Evolutionary conservation across 1,284 basidiomycete genomes (phyloP).

Genomic region (Ustilago nuda): DNA sequence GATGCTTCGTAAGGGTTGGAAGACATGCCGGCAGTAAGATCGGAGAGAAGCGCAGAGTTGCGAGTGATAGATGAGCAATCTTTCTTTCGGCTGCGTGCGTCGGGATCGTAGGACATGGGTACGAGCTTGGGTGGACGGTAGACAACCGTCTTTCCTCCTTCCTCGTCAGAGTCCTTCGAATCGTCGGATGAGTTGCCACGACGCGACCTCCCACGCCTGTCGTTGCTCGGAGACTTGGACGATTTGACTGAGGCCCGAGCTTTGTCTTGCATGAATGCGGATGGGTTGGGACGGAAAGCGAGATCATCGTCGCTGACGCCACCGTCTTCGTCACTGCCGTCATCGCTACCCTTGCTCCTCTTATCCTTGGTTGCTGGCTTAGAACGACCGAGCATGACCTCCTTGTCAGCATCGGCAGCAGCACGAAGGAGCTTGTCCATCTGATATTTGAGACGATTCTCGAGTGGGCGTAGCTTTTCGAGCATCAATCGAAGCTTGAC

Average conservation of each 20-base stretch:
- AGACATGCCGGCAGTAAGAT: conserved; percentile 63
- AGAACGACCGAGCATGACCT: conserved; percentile 32
- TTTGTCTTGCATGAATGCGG: conserved; percentile 57
- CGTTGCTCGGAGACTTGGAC: conserved; percentile 46
- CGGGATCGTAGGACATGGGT: conserved; percentile 84
- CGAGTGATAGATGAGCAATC: conserved; percentile 53
- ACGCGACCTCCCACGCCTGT: conserved; percentile 51
- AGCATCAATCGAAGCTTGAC: conserved; percentile 60
- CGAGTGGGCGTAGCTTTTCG: conserved; percentile 75
- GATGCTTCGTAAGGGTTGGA: conserved; percentile 66
- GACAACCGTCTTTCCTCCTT: conserved; percentile 70
- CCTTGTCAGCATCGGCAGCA: conserved; percentile 51
- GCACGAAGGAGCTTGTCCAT: conserved; percentile 80
- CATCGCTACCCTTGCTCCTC: conserved; percentile 47
- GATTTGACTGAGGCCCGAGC: conserved; percentile 22
- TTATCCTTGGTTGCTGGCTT: conserved; percentile 13
- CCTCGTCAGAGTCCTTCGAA: conserved; percentile 18
- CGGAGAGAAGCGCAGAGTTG: conserved; percentile 62
- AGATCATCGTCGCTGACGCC: conserved; percentile 77
- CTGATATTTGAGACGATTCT: conserved; percentile 90
- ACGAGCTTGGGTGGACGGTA: conserved; percentile 93
- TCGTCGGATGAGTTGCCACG: conserved; percentile 67
- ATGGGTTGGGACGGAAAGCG: conserved; percentile 88
- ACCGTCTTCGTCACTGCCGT: conserved; percentile 68
- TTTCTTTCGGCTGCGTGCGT: conserved; percentile 73